These are phyloP conservation scores for Incumbomyces delicatus DNA, from an alignment of 2,329 filamentous ascomycete species.

Conservation along the genomic window DNA sequence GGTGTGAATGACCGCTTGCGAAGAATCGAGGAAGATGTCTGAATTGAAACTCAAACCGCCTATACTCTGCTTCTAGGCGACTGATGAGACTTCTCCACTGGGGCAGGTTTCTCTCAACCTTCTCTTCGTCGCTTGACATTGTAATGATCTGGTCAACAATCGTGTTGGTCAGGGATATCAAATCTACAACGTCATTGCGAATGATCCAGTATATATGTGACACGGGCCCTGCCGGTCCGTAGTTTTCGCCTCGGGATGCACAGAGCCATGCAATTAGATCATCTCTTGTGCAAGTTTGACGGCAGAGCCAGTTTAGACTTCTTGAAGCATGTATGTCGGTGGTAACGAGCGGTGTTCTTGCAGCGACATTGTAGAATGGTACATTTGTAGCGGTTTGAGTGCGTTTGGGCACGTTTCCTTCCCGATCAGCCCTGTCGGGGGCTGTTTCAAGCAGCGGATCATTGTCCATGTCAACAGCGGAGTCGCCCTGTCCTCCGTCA, in stretches of 20 bases:
- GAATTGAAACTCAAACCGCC: neutral
- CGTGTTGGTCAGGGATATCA: conserved; percentile 19
- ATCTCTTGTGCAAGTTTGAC: neutral
- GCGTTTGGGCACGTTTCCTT: neutral
- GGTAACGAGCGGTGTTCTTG: neutral
- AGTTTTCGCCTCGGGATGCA: neutral
- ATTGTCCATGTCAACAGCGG: neutral
- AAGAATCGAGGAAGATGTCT: conserved; percentile 6
- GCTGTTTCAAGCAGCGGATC: neutral
- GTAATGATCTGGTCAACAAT: conserved; percentile 21
- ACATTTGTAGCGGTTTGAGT: neutral
- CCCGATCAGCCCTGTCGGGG: neutral
- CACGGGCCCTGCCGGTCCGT: neutral
- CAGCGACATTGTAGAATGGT: neutral
- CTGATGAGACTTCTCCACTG: conserved; percentile 22
- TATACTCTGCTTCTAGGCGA: conserved; percentile 9
- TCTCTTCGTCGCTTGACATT: conserved; percentile 21
- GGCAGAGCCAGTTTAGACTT: neutral
- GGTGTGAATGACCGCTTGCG: neutral
- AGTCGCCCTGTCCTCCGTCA: neutral
- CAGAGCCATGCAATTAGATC: neutral
- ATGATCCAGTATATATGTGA: conserved; percentile 20
- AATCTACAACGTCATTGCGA: conserved; percentile 17
- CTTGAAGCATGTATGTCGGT: neutral
- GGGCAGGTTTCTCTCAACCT: conserved; percentile 23